Evolutionary conservation across 2,329 filamentous ascomycete species (phyloP).

Genomic region (Talaromyces sp.): DNA sequence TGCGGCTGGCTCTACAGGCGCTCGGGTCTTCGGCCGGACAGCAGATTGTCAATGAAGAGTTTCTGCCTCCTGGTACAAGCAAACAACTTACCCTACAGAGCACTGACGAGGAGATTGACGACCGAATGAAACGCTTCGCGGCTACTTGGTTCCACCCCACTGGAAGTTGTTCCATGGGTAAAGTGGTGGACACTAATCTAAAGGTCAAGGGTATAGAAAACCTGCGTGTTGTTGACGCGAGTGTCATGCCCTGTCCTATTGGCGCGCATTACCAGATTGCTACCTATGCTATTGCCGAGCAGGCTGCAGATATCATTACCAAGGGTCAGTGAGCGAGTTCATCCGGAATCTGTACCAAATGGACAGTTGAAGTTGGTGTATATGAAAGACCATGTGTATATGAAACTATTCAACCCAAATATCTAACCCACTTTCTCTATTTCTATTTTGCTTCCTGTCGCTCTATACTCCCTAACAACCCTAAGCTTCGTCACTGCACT

Average conservation of each 20-base stretch:
- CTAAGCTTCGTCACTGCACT: too few species aligned
- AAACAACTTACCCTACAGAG: neutral
- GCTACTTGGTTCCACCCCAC: neutral
- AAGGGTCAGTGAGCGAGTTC: neutral
- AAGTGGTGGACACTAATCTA: neutral
- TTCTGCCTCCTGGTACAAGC: neutral
- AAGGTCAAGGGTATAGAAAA: neutral
- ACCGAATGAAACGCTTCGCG: too few species aligned
- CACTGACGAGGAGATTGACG: neutral
- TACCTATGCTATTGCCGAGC: constrained; percentile 2
- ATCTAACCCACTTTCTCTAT: too few species aligned
- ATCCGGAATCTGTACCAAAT: neutral
- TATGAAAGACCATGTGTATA: too few species aligned
- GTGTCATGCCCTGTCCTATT: neutral
- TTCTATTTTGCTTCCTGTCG: too few species aligned
- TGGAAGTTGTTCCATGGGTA: constrained; percentile 1
- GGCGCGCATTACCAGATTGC: neutral
- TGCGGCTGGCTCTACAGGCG: neutral
- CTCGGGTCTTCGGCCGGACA: neutral
- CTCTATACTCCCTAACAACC: too few species aligned
- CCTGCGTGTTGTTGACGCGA: neutral
- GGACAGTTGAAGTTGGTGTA: neutral
- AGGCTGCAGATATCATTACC: neutral
- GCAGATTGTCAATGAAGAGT: constrained; percentile 1
- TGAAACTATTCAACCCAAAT: too few species aligned